phyloP scores from a whole-genome alignment of 768 basidiomycete species.

The Tricholoma furcatifolium region DNA sequence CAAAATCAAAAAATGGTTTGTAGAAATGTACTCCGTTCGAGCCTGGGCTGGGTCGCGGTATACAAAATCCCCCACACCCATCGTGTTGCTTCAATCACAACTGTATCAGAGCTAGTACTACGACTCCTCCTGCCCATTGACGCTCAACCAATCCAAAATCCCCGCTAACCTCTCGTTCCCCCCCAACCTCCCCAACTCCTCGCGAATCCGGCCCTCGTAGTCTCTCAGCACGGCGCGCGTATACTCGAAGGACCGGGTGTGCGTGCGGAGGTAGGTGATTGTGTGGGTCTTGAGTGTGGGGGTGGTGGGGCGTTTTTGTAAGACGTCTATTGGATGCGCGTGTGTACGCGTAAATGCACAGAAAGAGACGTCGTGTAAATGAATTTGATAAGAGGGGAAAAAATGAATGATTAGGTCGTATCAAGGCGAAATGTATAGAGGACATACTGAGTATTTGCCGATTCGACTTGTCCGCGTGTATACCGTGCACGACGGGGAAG shows the following conservation, averaged over 20 bases:
- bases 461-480: slow-evolving; percentile 75
- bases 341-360: too few relatives aligned
- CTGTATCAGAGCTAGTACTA: too few relatives aligned
- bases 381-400: not conserved
- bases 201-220: not conserved
- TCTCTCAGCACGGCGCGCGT: slow-evolving; percentile 63
- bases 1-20: too few relatives aligned
- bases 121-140: too few relatives aligned
- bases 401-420: too few relatives aligned
- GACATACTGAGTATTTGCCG: slow-evolving; percentile 79
- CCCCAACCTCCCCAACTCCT: not conserved
- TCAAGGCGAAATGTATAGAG: not conserved
- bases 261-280: slow-evolving; percentile 72
- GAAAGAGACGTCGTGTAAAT: too few relatives aligned
- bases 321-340: slow-evolving; percentile 68
- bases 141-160: not conserved
- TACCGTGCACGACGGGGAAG: slow-evolving; percentile 90
- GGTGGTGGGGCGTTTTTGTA: slow-evolving; percentile 84
- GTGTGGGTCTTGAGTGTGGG: slow-evolving; percentile 78
- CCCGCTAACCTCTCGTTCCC: not conserved
- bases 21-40: too few relatives aligned
- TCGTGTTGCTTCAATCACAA: too few relatives aligned
- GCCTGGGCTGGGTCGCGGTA: too few relatives aligned
- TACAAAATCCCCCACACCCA: too few relatives aligned
- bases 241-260: slow-evolving; percentile 87